Evolutionary conservation across 2,329 filamentous ascomycete species (phyloP), one percentile per base, ranked within the genome.

Genomic region (Cladophialophora yegresii): DNA sequence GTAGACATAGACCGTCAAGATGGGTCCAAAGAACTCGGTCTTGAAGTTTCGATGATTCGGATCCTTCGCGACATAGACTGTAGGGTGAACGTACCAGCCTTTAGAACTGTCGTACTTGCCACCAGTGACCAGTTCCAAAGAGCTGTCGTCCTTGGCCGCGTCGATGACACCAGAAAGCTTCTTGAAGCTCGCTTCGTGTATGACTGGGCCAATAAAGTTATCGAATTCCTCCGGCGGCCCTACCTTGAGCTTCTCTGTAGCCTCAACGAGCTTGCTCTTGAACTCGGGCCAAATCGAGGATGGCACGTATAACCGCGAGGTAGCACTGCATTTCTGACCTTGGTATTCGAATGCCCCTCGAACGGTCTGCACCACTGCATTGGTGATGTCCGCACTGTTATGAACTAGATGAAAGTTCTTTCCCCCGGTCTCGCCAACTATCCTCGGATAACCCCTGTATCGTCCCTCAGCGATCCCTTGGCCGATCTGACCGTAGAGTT

Each of bases 381-480:
- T 92, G 66, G 85, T 79, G 55, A 92, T 78, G 68, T 92, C 88
- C 26, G 90, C 90, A 12, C 85, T 86, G 16, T 81, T 78, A 79
- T 93, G 90, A 33, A 93, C 77, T 50, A 93, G 77, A 77, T 93
- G 90, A 81, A 91, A 93, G 82, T 93, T 93, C 85, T 93, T 93
- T 75, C 90, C 90, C 62, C 90, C 90, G 33, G 90, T 93, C 82
- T 93, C 90, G 64, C 89, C 90, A 8, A 93, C 89, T 67, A 93
- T 89, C 70, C 90, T 85, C 54, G 90, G 90, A 78, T 96, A 96
- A 67, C 88, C 85, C 65, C 82, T 81, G 79, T 95, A 96, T 62
- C 84, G 87, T 61, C 89, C 90, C 73, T 91, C 87, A 7, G 89
- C 88, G n/a, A 93, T 87, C 50, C 89, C 90, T 68, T 84, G 81